These are phyloP conservation scores for Fraxinus dipetala DNA, from an alignment of 305 asterid genomes.

Conservation along the genomic window DNA sequence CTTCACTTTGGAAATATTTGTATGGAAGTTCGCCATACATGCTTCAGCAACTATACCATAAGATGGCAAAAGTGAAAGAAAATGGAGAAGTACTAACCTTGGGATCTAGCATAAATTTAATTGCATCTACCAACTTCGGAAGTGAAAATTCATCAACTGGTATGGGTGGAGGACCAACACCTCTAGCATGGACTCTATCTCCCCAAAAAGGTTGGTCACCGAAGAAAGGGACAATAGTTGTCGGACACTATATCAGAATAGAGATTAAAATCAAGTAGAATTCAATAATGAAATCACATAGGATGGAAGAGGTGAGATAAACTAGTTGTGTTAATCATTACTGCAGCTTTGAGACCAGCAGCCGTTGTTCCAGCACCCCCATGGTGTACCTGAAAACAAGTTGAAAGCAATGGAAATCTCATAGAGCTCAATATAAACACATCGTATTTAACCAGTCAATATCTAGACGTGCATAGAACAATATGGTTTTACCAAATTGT, in stretches of 20 bases:
- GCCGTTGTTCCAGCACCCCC: slow-evolving; percentile 99
- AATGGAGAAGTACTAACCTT: slow-evolving; percentile 43
- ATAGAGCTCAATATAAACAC: neutral
- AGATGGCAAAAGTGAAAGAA: neutral
- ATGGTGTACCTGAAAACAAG: slow-evolving; percentile 82
- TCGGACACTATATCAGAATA: slow-evolving; percentile 67
- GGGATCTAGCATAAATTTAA: slow-evolving; percentile 70
- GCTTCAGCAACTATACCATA: neutral
- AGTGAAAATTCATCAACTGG: slow-evolving; percentile 83
- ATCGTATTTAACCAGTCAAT: neutral
- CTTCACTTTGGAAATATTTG: neutral
- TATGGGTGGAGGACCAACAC: slow-evolving; percentile 89
- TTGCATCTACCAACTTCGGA: slow-evolving; percentile 66
- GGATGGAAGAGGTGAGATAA: neutral
- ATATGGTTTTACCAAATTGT: neutral
- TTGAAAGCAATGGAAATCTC: neutral
- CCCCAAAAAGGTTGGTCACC: slow-evolving; percentile 99
- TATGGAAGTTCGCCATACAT: neutral
- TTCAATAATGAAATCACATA: slow-evolving; percentile 11
- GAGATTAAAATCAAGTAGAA: slow-evolving; percentile 9
- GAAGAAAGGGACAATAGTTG: slow-evolving; percentile 83
- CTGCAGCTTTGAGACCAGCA: slow-evolving; percentile 98
- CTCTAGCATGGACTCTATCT: slow-evolving; percentile 82
- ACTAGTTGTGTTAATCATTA: slow-evolving; percentile 27
- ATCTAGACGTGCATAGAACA: neutral